Percentiles rank a stretch among this genome's conserved stretches.
These are phyloP conservation scores for Lasiosphaeria miniovina DNA, from an alignment of 495 filamentous ascomycete species.

Conservation along the genomic window DNA sequence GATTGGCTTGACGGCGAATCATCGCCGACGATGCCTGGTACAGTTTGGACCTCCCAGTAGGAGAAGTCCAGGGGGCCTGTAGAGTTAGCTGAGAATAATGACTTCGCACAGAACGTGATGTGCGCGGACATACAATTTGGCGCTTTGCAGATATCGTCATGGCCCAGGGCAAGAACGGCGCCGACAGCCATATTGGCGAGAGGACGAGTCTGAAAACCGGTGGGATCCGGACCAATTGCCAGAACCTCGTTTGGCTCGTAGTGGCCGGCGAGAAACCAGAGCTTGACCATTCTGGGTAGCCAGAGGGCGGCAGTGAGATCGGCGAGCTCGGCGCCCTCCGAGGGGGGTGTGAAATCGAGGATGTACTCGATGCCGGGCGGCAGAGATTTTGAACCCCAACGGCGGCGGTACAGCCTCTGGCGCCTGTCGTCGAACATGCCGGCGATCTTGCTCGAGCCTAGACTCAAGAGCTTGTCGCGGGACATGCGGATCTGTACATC, in stretches of 20 bases:
- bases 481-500: conserved; percentile 40
- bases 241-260: conserved; percentile 34
- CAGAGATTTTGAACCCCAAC: conserved; percentile 31
- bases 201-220: conserved; percentile 6
- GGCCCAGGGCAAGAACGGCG: conserved; percentile 26
- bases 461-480: conserved; percentile 44
- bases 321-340: conserved; percentile 57
- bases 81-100: too few species aligned
- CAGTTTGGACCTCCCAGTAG: conserved; percentile 11
- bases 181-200: conserved; percentile 27
- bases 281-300: conserved; percentile 49
- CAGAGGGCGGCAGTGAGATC: conserved; percentile 56
- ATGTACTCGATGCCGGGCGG: conserved; percentile 51
- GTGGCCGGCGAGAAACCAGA: conserved; percentile 47
- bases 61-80: conserved; percentile 17
- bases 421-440: conserved; percentile 43
- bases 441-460: conserved; percentile 49
- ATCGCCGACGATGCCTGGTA: conserved; percentile 26
- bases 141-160: conserved; percentile 32
- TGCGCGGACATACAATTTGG: too few species aligned
- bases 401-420: conserved; percentile 32
- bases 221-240: background rate
- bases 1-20: background rate
- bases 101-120: too few species aligned
- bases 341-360: conserved; percentile 60